These are phyloP conservation scores for Eucalyptus cloeziana DNA, from an alignment of 345 rosid species.

Conservation along the genomic window DNA sequence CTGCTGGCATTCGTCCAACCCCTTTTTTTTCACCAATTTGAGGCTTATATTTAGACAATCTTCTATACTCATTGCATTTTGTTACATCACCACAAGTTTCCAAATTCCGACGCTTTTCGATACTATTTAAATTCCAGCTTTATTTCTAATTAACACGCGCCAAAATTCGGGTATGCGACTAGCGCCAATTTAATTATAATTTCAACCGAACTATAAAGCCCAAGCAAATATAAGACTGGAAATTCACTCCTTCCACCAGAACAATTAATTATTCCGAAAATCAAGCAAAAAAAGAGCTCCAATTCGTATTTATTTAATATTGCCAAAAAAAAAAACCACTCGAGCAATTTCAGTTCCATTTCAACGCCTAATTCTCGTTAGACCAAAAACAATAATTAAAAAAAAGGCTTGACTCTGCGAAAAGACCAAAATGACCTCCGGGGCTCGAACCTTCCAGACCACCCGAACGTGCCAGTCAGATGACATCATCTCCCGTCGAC, in stretches of 20 bases:
- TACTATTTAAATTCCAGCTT: background rate
- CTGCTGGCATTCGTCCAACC: fast-evolving
- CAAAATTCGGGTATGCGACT: background rate
- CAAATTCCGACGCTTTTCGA: fast-evolving
- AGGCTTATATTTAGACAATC: background rate
- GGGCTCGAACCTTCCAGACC: background rate
- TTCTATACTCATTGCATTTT: background rate
- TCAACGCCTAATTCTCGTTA: background rate
- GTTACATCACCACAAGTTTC: background rate
- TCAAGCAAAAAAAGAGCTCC: background rate
- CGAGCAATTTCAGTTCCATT: background rate
- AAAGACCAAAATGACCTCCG: background rate
- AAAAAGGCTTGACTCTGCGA: background rate
- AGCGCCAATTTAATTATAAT: background rate
- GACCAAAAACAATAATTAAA: too few relatives aligned
- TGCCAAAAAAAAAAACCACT: background rate
- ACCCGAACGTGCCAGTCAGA: background rate
- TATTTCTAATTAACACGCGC: fast-evolving
- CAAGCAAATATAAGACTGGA: background rate
- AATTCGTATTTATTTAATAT: background rate
- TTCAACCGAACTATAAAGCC: background rate
- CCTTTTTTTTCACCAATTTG: background rate
- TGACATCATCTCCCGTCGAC: background rate
- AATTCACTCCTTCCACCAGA: background rate
- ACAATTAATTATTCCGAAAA: background rate